Conservation (phyloP, 1,284 basidiomycete species). For the Apiotrichum siamense region DNA sequence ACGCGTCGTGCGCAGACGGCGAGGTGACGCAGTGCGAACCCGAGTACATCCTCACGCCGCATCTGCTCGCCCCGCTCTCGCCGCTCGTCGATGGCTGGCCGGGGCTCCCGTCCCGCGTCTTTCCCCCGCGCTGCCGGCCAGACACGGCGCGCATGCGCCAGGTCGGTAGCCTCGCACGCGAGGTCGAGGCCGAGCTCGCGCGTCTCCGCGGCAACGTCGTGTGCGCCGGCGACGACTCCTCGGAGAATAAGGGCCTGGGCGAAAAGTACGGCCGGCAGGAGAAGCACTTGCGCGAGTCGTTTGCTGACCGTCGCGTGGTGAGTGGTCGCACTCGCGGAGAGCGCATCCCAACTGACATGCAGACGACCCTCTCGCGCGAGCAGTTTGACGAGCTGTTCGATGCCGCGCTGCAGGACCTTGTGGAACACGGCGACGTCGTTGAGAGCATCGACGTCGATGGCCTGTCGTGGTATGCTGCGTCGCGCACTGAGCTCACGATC, state of each 20-base stretch:
- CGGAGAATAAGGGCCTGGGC: slow-evolving; percentile 61
- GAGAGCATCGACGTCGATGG: slow-evolving; percentile 64
- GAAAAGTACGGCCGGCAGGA: slow-evolving; percentile 67
- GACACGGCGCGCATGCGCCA: slow-evolving; percentile 73
- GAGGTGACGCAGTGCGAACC: slow-evolving; percentile 62
- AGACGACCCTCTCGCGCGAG: slow-evolving; percentile 33
- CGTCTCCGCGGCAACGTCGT: slow-evolving; percentile 63
- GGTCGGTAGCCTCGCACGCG: slow-evolving; percentile 70
- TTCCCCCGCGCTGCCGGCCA: slow-evolving; percentile 72
- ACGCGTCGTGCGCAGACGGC: slow-evolving; percentile 63
- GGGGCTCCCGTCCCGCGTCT: slow-evolving; percentile 66
- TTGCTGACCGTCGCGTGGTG: slow-evolving; percentile 32
- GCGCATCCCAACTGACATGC: slow-evolving; percentile 5
- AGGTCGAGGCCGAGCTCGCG: slow-evolving; percentile 63
- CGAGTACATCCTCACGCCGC: slow-evolving; percentile 59
- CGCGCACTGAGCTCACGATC: slow-evolving; percentile 63
- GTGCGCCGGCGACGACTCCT: slow-evolving; percentile 53
- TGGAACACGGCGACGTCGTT: slow-evolving; percentile 72
- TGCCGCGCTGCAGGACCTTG: slow-evolving; percentile 74
- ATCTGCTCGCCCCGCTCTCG: slow-evolving; percentile 29
- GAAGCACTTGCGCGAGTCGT: slow-evolving; percentile 44
- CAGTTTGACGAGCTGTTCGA: slow-evolving; percentile 42
- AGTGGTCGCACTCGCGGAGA: slow-evolving; percentile 7
- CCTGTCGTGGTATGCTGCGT: slow-evolving; percentile 72
- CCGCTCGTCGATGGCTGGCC: slow-evolving; percentile 64